phyloP scores from a whole-genome alignment of 2,329 filamentous ascomycete species.

The Fusarium equiseti region DNA sequence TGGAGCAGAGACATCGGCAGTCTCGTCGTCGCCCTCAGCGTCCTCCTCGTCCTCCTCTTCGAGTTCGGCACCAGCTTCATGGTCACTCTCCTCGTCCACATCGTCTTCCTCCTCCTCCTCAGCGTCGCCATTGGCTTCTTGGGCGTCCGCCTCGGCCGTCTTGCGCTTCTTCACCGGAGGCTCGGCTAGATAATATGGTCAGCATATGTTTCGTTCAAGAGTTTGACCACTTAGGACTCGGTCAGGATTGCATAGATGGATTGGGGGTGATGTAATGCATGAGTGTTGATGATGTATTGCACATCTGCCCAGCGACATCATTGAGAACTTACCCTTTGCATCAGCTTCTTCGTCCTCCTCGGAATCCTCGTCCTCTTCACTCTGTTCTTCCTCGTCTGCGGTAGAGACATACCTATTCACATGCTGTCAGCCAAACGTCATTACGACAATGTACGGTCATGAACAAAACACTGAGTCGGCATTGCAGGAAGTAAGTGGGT shows the following conservation, averaged over 20 bases:
- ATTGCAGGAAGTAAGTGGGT: background rate
- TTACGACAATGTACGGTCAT: slow-evolving; percentile 1
- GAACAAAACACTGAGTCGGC: background rate
- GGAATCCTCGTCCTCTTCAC: slow-evolving; percentile 56
- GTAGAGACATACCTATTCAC: slow-evolving; percentile 52
- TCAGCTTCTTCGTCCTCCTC: slow-evolving; percentile 52
- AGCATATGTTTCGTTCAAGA: background rate
- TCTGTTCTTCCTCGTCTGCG: slow-evolving; percentile 58
- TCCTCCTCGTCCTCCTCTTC: slow-evolving; percentile 38
- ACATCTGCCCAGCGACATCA: background rate
- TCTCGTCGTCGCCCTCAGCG: slow-evolving; percentile 47
- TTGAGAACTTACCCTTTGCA: slow-evolving; percentile 53
- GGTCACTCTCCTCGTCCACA: slow-evolving; percentile 49
- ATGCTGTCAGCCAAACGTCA: slow-evolving; percentile 31
- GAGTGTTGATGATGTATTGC: slow-evolving; percentile 10
- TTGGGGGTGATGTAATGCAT: background rate
- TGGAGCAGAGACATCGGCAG: slow-evolving; percentile 36
- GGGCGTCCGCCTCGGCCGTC: slow-evolving; percentile 53
- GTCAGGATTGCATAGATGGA: background rate
- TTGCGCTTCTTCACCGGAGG: slow-evolving; percentile 65
- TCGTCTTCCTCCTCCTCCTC: slow-evolving; percentile 53
- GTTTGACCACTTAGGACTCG: background rate
- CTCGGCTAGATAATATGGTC: slow-evolving; percentile 16
- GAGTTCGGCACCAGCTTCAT: slow-evolving; percentile 42
- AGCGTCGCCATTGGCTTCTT: slow-evolving; percentile 52